Base-by-base conservation (phyloP, 2,329 filamentous ascomycete species). In the Pestalotiopsis sp. region DNA sequence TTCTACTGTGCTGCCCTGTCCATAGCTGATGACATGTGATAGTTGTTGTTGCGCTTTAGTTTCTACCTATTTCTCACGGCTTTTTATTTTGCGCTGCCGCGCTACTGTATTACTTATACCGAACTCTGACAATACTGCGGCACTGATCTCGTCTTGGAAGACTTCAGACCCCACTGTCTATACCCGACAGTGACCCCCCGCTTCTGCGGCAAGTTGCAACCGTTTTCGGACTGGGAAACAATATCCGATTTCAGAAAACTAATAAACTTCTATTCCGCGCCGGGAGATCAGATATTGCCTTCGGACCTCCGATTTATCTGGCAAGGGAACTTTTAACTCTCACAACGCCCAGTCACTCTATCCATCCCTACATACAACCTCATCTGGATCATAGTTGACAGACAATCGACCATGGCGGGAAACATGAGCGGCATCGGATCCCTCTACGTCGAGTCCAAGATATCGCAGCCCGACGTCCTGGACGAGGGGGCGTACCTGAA, bases 391-490 rank as follows among this genome's bases (percentile, higher is more conserved):
- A 7, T 6, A 31, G 27, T 31, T 31, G 27, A 31, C 27, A 31
- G 27, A 31, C 41, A 49, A 52, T 52, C 5, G 17, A 52, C 45
- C 20, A 66, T 66, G 64, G 27, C 49, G 13, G 23, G n/a, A 36
- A 25, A 23, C 20, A 17, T 73, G 20, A 36, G 31, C 27, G 77
- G 77, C 52, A 74, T 71, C 4, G 78, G 78, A 31, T 73, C 78
- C 20, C 73, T 79, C 57, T 79, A 73, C 67, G 78, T 80, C 57
- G 73, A 69, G 57, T 75, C 75, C 7, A 69, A 68, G 11, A 78
- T 79, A 71, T 71, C 73, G 13, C 67, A 73, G 1, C 63, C 69
- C 4, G 73, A 76, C 38, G 71, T 78, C 36, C 75, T 81, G 62
- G 68, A 73, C 66, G 76, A 79, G 64, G 31, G 71, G 12, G 74